A percentile compares a stretch with the other conserved stretches of the same genome.
Conservation (phyloP, 2,329 filamentous ascomycete species). For the Aaosphaeria arxii region DNA sequence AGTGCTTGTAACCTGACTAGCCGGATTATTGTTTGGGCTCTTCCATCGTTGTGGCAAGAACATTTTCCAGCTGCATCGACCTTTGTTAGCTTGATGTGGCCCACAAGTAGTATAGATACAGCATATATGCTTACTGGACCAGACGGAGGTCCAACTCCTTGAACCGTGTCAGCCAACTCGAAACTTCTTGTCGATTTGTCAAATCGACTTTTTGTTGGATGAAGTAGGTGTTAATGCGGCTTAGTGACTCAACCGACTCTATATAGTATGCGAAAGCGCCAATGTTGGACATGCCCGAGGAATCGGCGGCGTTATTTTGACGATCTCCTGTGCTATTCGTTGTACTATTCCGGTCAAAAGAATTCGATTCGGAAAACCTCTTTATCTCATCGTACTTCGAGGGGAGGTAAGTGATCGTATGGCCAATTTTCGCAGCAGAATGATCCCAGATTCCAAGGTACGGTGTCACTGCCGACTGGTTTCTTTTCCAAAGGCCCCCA, state of each 20-base stretch:
- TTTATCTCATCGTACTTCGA: slow-evolving; percentile 1
- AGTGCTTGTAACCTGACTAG: neutral
- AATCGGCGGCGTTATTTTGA: neutral
- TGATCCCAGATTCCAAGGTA: slow-evolving; percentile 21
- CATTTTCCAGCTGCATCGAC: neutral
- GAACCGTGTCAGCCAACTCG: slow-evolving; percentile 17
- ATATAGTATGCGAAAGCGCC: slow-evolving; percentile 18
- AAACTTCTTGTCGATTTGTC: slow-evolving; percentile 10
- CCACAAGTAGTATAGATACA: neutral
- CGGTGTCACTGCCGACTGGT: slow-evolving; percentile 11
- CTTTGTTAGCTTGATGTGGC: neutral
- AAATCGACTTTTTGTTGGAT: slow-evolving; percentile 16
- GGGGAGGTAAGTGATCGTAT: slow-evolving; percentile 12
- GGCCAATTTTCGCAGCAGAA: slow-evolving; percentile 14
- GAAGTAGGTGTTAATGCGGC: slow-evolving; percentile 16
- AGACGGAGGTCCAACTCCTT: slow-evolving; percentile 17
- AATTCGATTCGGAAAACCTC: slow-evolving; percentile 2
- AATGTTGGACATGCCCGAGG: slow-evolving; percentile 15
- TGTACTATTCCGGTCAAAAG: neutral
- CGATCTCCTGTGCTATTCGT: neutral
- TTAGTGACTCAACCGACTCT: slow-evolving; percentile 18
- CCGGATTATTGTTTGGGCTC: neutral
- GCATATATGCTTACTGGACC: slow-evolving; percentile 7
- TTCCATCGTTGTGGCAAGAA: neutral
- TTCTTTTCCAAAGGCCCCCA: slow-evolving; percentile 16